Conservation (phyloP, 2,329 filamentous ascomycete genomes). For the Trichothecium roseum region DNA sequence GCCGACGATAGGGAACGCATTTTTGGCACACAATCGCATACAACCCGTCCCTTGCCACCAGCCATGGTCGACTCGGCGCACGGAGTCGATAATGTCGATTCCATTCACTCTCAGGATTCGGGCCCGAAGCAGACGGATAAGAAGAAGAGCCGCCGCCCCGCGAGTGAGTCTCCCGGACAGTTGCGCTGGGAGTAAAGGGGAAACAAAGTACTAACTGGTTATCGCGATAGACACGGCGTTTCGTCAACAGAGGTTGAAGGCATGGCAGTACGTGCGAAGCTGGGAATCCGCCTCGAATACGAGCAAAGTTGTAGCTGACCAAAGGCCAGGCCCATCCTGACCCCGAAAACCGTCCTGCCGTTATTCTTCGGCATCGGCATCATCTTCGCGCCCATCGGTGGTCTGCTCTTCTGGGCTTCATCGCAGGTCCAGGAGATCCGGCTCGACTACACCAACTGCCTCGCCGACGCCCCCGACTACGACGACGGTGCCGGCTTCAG, state of each 20-base stretch:
- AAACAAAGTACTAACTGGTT: conserved; percentile 1
- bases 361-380: conserved; percentile 86
- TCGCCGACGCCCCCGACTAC: conserved; percentile 36
- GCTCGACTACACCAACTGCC: conserved; percentile 83
- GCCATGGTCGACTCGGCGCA: conserved; percentile 38
- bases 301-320: conserved; percentile 23
- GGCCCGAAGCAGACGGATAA: conserved; percentile 52
- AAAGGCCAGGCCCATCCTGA: conserved; percentile 69
- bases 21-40: neutral
- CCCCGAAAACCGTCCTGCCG: conserved; percentile 84
- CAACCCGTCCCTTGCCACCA: conserved; percentile 10
- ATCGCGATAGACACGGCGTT: conserved; percentile 73
- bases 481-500: conserved; percentile 22
- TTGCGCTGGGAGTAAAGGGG: neutral
- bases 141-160: conserved; percentile 83
- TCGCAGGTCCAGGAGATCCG: conserved; percentile 77
- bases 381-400: conserved; percentile 89
- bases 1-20: neutral
- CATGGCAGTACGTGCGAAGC: conserved; percentile 74
- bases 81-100: conserved; percentile 37
- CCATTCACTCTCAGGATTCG: conserved; percentile 44
- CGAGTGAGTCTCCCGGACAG: conserved; percentile 47
- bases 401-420: conserved; percentile 76
- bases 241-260: conserved; percentile 90
- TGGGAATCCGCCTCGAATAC: neutral